phyloP scores from a whole-genome alignment of 495 filamentous ascomycete species.

The Talaromyces thailandensis region DNA sequence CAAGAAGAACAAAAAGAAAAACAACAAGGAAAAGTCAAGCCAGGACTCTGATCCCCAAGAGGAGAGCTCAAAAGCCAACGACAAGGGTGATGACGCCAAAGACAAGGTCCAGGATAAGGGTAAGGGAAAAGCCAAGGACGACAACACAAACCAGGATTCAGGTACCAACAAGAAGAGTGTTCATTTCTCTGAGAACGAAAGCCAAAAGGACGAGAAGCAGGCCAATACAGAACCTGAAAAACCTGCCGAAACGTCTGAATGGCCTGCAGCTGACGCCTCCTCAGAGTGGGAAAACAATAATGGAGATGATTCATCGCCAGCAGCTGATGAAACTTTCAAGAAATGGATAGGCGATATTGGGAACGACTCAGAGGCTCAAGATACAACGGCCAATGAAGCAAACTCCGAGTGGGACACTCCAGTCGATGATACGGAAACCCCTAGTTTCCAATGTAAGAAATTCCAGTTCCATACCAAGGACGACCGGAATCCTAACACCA shows the following conservation, averaged over 20 bases:
- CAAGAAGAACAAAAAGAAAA: neutral
- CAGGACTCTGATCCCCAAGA: neutral
- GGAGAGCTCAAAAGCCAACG: neutral
- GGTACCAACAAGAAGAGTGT: neutral
- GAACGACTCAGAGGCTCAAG: neutral
- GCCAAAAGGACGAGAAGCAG: neutral
- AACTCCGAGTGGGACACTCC: neutral
- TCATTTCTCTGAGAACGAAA: neutral
- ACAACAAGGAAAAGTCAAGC: neutral
- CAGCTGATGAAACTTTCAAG: neutral
- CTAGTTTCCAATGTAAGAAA: neutral
- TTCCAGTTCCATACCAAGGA: neutral
- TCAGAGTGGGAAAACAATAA: neutral
- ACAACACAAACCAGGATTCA: neutral
- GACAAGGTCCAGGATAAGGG: neutral
- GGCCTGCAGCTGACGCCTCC: neutral
- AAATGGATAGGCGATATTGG: neutral
- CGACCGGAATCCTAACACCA: neutral
- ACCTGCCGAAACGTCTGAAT: neutral
- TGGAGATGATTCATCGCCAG: neutral
- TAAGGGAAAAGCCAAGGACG: neutral
- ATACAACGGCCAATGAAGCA: neutral
- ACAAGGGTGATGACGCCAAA: neutral
- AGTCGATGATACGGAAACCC: neutral
- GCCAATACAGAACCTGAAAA: neutral